A percentile compares a stretch with the other conserved stretches of the same genome.
These are phyloP conservation scores for Cercophora sp. DNA, from an alignment of 495 filamentous ascomycete genomes.

Conservation along the genomic window DNA sequence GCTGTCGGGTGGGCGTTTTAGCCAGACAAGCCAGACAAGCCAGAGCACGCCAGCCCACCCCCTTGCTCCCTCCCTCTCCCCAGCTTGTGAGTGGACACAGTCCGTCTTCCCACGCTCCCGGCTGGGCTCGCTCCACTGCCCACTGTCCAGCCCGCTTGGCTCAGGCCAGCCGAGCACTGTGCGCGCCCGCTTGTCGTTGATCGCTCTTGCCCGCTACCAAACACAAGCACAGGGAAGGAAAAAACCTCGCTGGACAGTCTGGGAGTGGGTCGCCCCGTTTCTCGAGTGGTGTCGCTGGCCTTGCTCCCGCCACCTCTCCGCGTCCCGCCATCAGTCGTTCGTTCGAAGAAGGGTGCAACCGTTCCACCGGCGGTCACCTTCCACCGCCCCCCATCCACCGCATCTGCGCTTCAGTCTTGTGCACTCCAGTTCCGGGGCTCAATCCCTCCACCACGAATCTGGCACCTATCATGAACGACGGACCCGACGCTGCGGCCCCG, in stretches of 20 bases:
- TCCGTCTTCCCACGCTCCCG: slow-evolving; percentile 4
- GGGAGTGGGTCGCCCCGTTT: slow-evolving; percentile 8
- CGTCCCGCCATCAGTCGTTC: not conserved
- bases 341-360: not conserved
- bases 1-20: not conserved
- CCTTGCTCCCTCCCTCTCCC: not conserved
- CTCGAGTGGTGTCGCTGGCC: slow-evolving; percentile 8
- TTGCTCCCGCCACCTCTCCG: slow-evolving; percentile 3
- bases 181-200: not conserved
- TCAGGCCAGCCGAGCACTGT: not conserved
- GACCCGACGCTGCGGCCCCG: slow-evolving; percentile 3
- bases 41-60: not conserved
- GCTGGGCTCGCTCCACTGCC: slow-evolving; percentile 5
- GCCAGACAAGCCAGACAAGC: not conserved
- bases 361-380: not conserved
- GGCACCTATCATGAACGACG: slow-evolving; percentile 13
- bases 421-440: not conserved
- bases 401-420: not conserved
- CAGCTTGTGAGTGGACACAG: not conserved
- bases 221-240: not conserved
- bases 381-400: not conserved
- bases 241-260: too few relatives aligned
- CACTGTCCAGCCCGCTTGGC: not conserved
- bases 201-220: not conserved
- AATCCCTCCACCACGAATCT: not conserved